Base-by-base conservation (phyloP, 176 grass and related monocot genomes). In the Oryza punctata region DNA sequence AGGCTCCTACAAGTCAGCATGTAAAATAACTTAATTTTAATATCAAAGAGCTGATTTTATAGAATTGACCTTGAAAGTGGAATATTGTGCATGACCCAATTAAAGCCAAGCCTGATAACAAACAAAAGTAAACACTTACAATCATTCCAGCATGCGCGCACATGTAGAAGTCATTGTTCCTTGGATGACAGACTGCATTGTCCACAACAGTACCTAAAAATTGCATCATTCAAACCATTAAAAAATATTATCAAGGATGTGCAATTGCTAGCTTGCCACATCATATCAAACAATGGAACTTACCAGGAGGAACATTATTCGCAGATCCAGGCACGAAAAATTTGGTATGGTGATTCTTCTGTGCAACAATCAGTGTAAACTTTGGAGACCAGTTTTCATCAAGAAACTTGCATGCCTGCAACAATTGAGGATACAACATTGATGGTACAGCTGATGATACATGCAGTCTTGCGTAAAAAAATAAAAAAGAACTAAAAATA, bases 161-260 rank as follows among this genome's bases (percentile, higher is more conserved):
- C 93, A 98, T 98, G 83, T 98, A 98, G 30, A 98, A 98, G 75
- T 98, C 96, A 60, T 89, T 95, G 21, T 95, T 98, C 77, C 70
- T 91, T 29, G 96, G 96, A 74, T 98, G 96, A 30, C 96, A 98
- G 15, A 98, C 83, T 76, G 85, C 84, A 25, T 89, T 96, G 70
- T 98, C 93, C 4, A 98, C 88, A 46, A 98, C 89, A 7, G 96
- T 98, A 35, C 96, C 96, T 98, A 41, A 66, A 89, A 76, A 26
- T 23, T 23, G 21, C 63, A 27, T 4, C 38, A 30, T 52, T 72
- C 9, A 67, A 16, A 65, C 33, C 16, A 60, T 26, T 45, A 87
- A 46, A 63, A 63, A 44, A 12, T 25, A 11, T 27, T 47, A 46
- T 64, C 21, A 61, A 49, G 6, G 21, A 5, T 6, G 14, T 25